Evolutionary conservation across 1,284 basidiomycete genomes (phyloP).

Genomic region (Ganoderma lucidum): DNA sequence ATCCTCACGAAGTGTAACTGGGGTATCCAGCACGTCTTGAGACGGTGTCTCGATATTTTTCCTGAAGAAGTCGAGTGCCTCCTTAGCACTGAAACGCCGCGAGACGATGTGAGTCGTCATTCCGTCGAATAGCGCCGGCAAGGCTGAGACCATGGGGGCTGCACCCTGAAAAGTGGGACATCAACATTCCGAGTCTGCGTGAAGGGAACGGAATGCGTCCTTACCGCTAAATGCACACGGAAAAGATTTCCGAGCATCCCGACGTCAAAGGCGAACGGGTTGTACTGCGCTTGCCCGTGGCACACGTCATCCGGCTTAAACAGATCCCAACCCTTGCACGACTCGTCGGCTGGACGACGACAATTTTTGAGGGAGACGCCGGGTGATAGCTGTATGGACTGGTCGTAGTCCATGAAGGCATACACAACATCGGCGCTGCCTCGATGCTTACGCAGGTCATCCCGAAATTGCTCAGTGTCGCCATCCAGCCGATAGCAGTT

Average conservation of each 20-base stretch:
- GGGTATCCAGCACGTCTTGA: too few species aligned
- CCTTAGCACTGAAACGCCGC: constrained; percentile 16
- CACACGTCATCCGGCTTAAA: too few species aligned
- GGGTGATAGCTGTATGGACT: too few species aligned
- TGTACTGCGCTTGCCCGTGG: too few species aligned
- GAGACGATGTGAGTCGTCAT: constrained; percentile 18
- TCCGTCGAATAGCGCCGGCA: constrained; percentile 13
- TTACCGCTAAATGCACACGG: constrained; percentile 16
- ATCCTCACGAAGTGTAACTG: too few species aligned
- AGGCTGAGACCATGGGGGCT: too few species aligned
- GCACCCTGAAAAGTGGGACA: too few species aligned
- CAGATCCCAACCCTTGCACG: constrained; percentile 11
- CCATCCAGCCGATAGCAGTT: constrained; percentile 11
- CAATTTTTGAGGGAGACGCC: too few species aligned
- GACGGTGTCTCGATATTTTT: background rate
- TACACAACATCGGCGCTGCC: constrained; percentile 1
- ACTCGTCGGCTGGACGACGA: too few species aligned
- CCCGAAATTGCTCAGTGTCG: background rate
- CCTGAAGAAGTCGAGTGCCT: constrained; percentile 15
- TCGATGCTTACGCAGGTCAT: constrained; percentile 14
- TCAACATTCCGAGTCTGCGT: too few species aligned
- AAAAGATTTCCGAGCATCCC: constrained; percentile 23
- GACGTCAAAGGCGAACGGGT: constrained; percentile 30
- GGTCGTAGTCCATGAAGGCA: background rate
- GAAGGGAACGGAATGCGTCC: too few species aligned